These are phyloP conservation scores for Diplotaxis tenuifolia DNA, from an alignment of 345 rosid species.

Conservation along the genomic window DNA sequence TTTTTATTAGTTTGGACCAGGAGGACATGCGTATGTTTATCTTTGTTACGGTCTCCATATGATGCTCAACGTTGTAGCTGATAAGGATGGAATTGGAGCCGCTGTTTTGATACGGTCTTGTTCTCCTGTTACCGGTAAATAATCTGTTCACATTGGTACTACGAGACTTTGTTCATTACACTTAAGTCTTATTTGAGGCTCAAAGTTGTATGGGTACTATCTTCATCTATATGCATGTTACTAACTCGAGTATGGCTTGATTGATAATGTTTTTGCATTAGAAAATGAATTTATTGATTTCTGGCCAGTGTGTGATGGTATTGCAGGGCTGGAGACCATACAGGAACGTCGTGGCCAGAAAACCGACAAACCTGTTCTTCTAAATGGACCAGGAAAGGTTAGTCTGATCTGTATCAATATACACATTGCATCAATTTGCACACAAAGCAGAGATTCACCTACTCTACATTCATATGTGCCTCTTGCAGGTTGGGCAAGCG, in stretches of 20 bases:
- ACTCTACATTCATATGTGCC: neutral
- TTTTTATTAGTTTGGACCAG: slow-evolving; percentile 76
- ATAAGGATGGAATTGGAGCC: slow-evolving; percentile 85
- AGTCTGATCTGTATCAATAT: slow-evolving; percentile 12
- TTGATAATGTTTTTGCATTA: neutral
- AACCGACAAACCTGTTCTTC: slow-evolving; percentile 75
- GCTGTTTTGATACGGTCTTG: slow-evolving; percentile 85
- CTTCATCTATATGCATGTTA: neutral
- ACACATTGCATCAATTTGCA: slow-evolving; percentile 1
- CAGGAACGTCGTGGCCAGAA: slow-evolving; percentile 77
- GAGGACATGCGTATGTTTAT: slow-evolving; percentile 93
- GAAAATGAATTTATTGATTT: neutral
- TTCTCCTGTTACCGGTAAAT: slow-evolving; percentile 78
- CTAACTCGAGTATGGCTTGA: neutral
- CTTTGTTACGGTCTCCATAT: slow-evolving; percentile 91
- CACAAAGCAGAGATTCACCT: neutral
- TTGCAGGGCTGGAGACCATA: slow-evolving; percentile 81
- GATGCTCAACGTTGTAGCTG: slow-evolving; percentile 94
- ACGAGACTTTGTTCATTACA: neutral
- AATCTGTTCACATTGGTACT: neutral
- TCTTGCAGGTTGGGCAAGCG: slow-evolving; percentile 82
- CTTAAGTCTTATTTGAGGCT: neutral
- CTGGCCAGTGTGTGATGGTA: slow-evolving; percentile 1
- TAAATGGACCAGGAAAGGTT: slow-evolving; percentile 95
- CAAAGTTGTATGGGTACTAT: neutral